A percentile compares a stretch with the other conserved stretches of the same genome.
Evolutionary conservation across 1,284 basidiomycete genomes (phyloP).

Genomic region (Exobasidium rhododendri): DNA sequence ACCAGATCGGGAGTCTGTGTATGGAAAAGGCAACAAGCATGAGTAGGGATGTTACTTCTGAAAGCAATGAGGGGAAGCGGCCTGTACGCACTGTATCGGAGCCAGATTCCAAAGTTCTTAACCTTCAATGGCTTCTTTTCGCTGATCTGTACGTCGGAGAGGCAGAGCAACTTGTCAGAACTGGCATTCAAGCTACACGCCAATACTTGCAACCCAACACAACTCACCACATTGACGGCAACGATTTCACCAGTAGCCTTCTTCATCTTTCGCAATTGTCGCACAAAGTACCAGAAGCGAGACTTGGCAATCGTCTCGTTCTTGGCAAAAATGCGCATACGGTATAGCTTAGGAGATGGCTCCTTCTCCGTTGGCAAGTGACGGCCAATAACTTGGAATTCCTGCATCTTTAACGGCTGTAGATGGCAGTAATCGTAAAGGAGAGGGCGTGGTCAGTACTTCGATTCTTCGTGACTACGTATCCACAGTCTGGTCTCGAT

Average conservation of each 20-base stretch:
- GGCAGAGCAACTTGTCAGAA: background rate
- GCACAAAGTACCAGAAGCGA: constrained; percentile 99
- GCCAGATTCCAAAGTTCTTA: constrained; percentile 99
- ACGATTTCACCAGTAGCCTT: constrained; percentile 99
- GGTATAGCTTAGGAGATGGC: constrained; percentile 92
- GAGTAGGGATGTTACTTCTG: background rate
- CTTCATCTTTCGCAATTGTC: constrained; percentile 84
- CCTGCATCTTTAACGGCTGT: constrained; percentile 57
- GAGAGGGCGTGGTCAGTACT: background rate
- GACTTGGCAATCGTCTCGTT: constrained; percentile 98
- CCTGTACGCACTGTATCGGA: constrained; percentile 67
- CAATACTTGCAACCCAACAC: background rate
- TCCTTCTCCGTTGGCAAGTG: constrained; percentile 92
- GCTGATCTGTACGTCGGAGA: constrained; percentile 45
- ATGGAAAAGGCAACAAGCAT: background rate
- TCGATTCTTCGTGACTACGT: background rate
- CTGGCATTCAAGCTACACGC: background rate
- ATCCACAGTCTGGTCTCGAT: background rate
- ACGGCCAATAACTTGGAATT: constrained; percentile 97
- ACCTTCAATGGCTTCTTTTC: constrained; percentile 97
- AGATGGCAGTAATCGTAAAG: constrained; percentile 17
- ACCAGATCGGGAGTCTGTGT: constrained; percentile 58
- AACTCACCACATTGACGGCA: constrained; percentile 92
- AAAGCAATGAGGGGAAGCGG: background rate
- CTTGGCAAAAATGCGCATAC: constrained; percentile 98